Base-by-base conservation (phyloP, 495 filamentous ascomycete species). In the Thozetella sp. region DNA sequence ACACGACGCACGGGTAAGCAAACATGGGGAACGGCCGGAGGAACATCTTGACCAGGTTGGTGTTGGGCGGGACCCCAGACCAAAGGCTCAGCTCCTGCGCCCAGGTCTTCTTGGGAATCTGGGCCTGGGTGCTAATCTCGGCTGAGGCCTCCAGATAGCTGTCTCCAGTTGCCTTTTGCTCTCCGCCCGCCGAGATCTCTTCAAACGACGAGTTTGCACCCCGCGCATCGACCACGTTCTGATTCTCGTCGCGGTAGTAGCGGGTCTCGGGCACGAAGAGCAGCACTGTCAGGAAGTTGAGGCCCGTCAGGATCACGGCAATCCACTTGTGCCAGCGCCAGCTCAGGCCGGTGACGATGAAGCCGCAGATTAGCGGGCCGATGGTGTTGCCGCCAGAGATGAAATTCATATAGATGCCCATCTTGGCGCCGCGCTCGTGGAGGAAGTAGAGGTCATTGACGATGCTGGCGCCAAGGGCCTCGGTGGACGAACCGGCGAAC, bases 391-490 rank as follows among this genome's bases (percentile, higher is more conserved):
- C 76, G 23, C 72, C 72, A 3, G 66, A 63, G 23, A 80, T 67
- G 58, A 76, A 76, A 56, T 69, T 68, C 63, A 72, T 76, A 52
- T 71, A 78, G 37, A 76, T 25, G 23, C 76, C 73, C 66, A 76
- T 75, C 60, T 67, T 71, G 51, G 69, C 58, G 19, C 76, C 77
- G 13, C 75, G 62, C 60, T 80, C 72, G 51, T 79, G 75, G 23
- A 75, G 61, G 48, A 76, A 79, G 57, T 72, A 80, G 46, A 80
- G 51, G 53, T 80, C 77, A 46, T 72, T 70, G 25, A 77, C 74
- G 12, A 71, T 73, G 27, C 72, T 74, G 20, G 68, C 71, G 1
- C 75, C 77, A 13, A 75, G 53, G 3, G 69, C 76, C 53, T 72
- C 66, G 3, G 70, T 72, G 23, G 74, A 72, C 3, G 66, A 67